phyloP scores from a whole-genome alignment of 331 rosid species.

The Rhamnella rubrinervis region DNA sequence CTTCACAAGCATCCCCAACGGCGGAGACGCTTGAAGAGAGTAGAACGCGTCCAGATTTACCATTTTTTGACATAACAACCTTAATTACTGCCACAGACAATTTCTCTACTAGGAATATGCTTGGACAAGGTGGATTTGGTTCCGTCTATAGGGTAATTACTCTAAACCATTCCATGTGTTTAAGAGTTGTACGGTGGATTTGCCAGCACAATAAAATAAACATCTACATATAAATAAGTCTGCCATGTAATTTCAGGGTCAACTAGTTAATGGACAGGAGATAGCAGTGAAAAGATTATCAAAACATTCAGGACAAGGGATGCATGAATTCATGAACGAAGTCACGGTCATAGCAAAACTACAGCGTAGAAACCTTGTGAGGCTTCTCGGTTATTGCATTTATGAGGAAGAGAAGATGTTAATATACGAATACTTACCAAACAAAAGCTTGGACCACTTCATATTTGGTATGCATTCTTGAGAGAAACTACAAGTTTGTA shows the following conservation, averaged over 20 bases:
- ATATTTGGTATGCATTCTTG: not conserved
- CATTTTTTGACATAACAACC: not conserved
- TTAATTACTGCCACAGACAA: not conserved
- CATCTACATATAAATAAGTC: not conserved
- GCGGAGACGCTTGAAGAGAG: slow-evolving; percentile 9
- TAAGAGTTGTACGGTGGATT: no score
- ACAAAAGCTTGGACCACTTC: not conserved
- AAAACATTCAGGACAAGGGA: not conserved
- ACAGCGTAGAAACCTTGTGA: not conserved
- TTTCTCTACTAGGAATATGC: not conserved
- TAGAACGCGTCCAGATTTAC: not conserved
- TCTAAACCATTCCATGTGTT: no score
- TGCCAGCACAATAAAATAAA: no score
- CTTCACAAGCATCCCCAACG: not conserved
- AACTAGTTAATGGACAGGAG: not conserved
- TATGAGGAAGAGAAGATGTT: not conserved
- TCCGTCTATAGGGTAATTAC: not conserved
- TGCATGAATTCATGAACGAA: not conserved
- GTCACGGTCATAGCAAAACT: not conserved
- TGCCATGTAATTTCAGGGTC: not conserved
- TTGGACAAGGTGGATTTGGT: slow-evolving; percentile 1
- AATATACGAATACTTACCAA: not conserved
- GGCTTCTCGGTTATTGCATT: not conserved
- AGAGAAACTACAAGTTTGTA: not conserved
- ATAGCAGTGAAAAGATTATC: not conserved